These are phyloP conservation scores for Chalara sp. DNA, from an alignment of 2,329 filamentous ascomycete genomes.

Conservation along the genomic window DNA sequence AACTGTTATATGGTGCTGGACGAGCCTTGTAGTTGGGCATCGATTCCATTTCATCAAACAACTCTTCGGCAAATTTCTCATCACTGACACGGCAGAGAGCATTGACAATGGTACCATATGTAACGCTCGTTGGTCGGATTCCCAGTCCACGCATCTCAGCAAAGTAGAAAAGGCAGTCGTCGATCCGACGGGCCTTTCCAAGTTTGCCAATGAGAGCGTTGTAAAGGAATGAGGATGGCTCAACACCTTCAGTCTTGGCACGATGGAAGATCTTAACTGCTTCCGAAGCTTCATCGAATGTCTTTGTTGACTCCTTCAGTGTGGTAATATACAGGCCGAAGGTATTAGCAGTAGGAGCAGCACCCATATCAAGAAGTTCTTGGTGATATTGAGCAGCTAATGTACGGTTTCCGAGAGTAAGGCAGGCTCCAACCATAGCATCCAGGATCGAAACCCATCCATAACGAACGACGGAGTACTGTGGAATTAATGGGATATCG, in stretches of 20 bases:
- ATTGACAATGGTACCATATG: slow-evolving; percentile 97
- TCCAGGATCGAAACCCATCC: slow-evolving; percentile 96
- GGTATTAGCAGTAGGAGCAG: slow-evolving; percentile 91
- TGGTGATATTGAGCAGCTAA: slow-evolving; percentile 84
- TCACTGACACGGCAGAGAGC: slow-evolving; percentile 95
- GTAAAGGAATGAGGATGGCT: slow-evolving; percentile 95
- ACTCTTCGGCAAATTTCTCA: slow-evolving; percentile 93
- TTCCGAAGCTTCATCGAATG: slow-evolving; percentile 94
- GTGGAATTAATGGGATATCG: slow-evolving; percentile 77
- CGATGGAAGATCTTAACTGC: slow-evolving; percentile 96
- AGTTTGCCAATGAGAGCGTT: slow-evolving; percentile 98
- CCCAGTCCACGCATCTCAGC: slow-evolving; percentile 91
- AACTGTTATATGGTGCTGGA: slow-evolving; percentile 94
- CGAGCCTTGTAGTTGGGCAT: slow-evolving; percentile 99
- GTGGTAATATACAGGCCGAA: slow-evolving; percentile 99
- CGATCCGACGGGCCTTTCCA: slow-evolving; percentile 93
- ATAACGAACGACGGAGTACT: slow-evolving; percentile 83
- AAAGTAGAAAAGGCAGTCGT: slow-evolving; percentile 97
- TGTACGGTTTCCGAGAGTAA: slow-evolving; percentile 73
- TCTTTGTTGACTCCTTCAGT: slow-evolving; percentile 93
- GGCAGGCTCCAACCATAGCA: slow-evolving; percentile 88
- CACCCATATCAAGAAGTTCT: slow-evolving; percentile 84
- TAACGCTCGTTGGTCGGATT: slow-evolving; percentile 93
- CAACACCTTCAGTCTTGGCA: slow-evolving; percentile 86
- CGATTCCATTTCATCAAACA: slow-evolving; percentile 98